These are phyloP conservation scores for Suhomyces coccinellae DNA, from an alignment of 1,139 yeast species.

Conservation along the genomic window DNA sequence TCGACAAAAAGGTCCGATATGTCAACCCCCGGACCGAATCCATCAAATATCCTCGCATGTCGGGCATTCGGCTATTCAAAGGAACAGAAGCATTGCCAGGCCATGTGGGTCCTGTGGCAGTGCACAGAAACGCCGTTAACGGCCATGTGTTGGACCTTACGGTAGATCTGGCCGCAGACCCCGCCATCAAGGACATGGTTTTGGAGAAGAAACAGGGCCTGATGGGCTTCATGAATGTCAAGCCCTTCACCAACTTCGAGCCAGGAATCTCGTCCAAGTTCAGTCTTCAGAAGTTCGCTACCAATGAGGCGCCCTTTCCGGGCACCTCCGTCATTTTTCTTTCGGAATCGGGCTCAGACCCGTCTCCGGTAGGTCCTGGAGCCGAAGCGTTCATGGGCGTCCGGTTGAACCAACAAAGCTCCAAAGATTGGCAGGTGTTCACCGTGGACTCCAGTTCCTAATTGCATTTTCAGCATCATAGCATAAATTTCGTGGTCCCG, in stretches of 20 bases:
- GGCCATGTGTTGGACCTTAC: constrained; percentile 6
- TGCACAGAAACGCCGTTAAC: background rate
- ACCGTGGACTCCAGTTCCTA: constrained; percentile 8
- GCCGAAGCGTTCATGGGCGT: background rate
- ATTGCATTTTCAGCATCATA: background rate
- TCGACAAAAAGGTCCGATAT: constrained; percentile 8
- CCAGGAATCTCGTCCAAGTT: constrained; percentile 13
- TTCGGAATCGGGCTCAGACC: background rate
- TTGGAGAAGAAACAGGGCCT: background rate
- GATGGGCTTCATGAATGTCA: constrained; percentile 8
- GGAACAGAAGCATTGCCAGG: background rate
- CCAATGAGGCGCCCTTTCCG: constrained; percentile 7
- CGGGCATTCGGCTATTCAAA: constrained; percentile 10
- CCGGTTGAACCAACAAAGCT: constrained; percentile 8
- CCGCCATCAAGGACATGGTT: background rate
- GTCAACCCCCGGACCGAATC: constrained; percentile 11
- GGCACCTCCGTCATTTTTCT: constrained; percentile 14
- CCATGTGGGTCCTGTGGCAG: background rate
- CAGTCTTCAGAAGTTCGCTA: constrained; percentile 9
- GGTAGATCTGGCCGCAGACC: background rate
- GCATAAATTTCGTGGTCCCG: too few relatives aligned
- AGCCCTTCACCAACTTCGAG: constrained; percentile 13
- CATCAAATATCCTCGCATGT: constrained; percentile 12
- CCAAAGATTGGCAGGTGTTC: constrained; percentile 14
- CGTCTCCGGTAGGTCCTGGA: background rate